phyloP scores from a whole-genome alignment of 2,329 filamentous ascomycete species.

The Furcasterigmium sp. region DNA sequence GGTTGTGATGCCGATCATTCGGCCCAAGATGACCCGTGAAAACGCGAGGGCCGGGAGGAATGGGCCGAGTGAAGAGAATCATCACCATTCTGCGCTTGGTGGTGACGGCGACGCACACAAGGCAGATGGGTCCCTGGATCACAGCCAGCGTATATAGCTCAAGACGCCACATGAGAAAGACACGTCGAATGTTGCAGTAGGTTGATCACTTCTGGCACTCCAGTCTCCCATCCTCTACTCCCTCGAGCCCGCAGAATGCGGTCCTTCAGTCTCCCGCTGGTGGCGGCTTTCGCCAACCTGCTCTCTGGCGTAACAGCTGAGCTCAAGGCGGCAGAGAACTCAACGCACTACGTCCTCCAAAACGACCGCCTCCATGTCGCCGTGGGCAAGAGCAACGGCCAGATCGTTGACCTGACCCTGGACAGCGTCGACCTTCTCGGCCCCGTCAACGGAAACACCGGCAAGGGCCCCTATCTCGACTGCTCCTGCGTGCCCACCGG shows the following conservation, averaged over 20 bases:
- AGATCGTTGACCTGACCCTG: constrained; percentile 25
- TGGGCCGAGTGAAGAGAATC: too few species aligned
- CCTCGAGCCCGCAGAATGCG: neutral
- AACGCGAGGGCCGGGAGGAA: too few species aligned
- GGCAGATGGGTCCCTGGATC: too few species aligned
- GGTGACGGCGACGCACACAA: too few species aligned
- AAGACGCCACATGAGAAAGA: too few species aligned
- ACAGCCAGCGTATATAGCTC: too few species aligned
- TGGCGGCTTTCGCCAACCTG: neutral
- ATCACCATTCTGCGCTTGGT: too few species aligned
- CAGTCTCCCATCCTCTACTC: too few species aligned
- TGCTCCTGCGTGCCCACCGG: constrained; percentile 58
- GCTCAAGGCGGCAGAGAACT: constrained; percentile 17
- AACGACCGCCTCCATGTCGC: constrained; percentile 31
- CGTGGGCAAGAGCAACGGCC: constrained; percentile 28
- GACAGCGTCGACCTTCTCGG: constrained; percentile 46
- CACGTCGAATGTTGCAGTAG: too few species aligned
- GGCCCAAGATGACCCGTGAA: too few species aligned
- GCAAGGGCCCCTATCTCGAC: constrained; percentile 55
- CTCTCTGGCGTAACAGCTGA: neutral
- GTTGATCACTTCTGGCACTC: too few species aligned
- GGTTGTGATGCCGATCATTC: too few species aligned
- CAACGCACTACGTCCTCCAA: constrained; percentile 24
- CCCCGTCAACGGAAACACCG: constrained; percentile 20
- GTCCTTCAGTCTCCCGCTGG: neutral